A percentile compares a stretch with the other conserved stretches of the same genome.
These are phyloP conservation scores for Ceratopteris richardii DNA, from an alignment of 75 land plant species.

Conservation along the genomic window DNA sequence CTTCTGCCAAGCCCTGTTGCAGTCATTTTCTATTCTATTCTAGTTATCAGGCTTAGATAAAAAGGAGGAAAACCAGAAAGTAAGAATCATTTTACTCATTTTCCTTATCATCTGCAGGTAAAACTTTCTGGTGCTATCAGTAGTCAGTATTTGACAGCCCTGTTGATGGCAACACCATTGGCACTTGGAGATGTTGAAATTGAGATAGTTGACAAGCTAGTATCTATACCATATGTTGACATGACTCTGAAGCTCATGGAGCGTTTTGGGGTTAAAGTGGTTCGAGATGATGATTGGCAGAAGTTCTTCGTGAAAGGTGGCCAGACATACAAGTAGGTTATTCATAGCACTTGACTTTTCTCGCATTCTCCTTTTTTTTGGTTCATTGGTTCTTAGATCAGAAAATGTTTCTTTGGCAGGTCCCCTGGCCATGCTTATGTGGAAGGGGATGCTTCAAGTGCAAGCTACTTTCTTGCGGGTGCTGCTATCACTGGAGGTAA, in stretches of 20 bases:
- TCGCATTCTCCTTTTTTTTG: too few relatives aligned
- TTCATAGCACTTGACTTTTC: neutral
- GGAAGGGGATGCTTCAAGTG: slow-evolving; percentile 99
- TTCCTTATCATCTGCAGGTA: slow-evolving; percentile 47
- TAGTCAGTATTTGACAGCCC: slow-evolving; percentile 86
- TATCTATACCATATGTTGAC: slow-evolving; percentile 93
- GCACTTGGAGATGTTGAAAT: slow-evolving; percentile 88
- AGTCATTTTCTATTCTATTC: too few relatives aligned
- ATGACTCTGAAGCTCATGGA: slow-evolving; percentile 96
- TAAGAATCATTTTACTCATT: slow-evolving; percentile 3
- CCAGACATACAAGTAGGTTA: slow-evolving; percentile 87
- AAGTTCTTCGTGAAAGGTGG: slow-evolving; percentile 67
- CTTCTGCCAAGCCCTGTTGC: too few relatives aligned
- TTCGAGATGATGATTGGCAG: slow-evolving; percentile 68
- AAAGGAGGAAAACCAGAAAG: too few relatives aligned
- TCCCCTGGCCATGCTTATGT: slow-evolving; percentile 92
- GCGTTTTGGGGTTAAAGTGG: slow-evolving; percentile 75
- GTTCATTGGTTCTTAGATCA: too few relatives aligned
- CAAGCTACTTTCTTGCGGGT: slow-evolving; percentile 97
- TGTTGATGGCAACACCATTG: slow-evolving; percentile 91
- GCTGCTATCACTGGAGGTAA: slow-evolving; percentile 97
- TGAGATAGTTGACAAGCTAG: slow-evolving; percentile 87
- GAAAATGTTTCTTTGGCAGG: slow-evolving; percentile 24
- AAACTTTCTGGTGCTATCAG: slow-evolving; percentile 93
- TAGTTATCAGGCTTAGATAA: too few relatives aligned